These are phyloP conservation scores for Colletotrichum tofieldiae DNA, from an alignment of 2,329 filamentous ascomycete genomes.

Conservation along the genomic window DNA sequence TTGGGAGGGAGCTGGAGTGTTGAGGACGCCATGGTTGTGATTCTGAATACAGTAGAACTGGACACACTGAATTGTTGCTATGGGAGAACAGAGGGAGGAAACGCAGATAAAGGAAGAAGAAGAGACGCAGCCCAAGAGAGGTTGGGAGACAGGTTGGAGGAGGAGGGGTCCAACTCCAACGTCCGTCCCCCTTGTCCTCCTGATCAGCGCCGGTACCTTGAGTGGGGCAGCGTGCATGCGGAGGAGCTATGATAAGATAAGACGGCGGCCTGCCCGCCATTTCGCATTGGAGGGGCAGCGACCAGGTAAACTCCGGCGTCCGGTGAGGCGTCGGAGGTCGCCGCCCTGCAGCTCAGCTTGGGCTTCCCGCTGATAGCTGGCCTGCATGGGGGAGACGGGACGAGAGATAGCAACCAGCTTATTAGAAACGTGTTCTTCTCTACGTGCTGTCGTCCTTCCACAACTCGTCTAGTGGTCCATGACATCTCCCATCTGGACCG, in stretches of 20 bases:
- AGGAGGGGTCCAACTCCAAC: constrained; percentile 34
- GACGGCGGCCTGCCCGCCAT: constrained; percentile 9
- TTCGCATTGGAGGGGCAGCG: constrained; percentile 2
- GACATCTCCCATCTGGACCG: neutral
- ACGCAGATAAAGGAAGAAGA: constrained; percentile 31
- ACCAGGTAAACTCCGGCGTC: constrained; percentile 34
- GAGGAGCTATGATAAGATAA: constrained; percentile 43
- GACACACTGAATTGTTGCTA: neutral
- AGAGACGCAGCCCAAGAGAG: neutral
- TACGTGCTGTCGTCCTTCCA: neutral
- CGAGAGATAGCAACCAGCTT: neutral
- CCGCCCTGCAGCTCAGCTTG: constrained; percentile 24
- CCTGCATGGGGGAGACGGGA: constrained; percentile 11
- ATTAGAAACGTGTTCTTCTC: constrained; percentile 33
- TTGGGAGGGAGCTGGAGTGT: constrained; percentile 67
- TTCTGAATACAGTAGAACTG: neutral
- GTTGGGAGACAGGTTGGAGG: constrained; percentile 14
- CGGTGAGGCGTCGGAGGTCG: constrained; percentile 40
- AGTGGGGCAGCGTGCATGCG: constrained; percentile 38
- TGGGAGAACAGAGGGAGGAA: constrained; percentile 11
- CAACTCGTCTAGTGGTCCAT: constrained; percentile 1
- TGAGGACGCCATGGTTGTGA: constrained; percentile 49
- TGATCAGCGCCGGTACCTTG: constrained; percentile 41
- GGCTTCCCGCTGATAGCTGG: constrained; percentile 11
- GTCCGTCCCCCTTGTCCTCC: constrained; percentile 40